These are phyloP conservation scores for Alternaria triticina DNA, from an alignment of 2,329 filamentous ascomycete species.

Conservation along the genomic window DNA sequence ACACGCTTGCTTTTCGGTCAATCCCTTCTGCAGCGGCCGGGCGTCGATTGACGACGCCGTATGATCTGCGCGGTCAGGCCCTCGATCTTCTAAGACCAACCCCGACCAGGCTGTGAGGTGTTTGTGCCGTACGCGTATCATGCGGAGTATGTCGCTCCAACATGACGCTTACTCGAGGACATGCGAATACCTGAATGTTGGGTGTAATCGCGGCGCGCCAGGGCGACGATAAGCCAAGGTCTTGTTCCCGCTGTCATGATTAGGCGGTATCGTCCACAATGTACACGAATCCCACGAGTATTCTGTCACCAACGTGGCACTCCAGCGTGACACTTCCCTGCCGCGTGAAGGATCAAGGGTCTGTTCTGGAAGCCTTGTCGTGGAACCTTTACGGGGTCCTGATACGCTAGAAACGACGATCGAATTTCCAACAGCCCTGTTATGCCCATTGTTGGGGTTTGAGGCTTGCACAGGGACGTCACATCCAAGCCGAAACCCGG, in stretches of 20 bases:
- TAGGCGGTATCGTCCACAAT: neutral
- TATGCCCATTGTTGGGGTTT: conserved; percentile 1
- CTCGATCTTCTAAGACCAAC: neutral
- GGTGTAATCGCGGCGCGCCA: neutral
- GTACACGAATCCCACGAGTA: neutral
- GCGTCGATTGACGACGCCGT: neutral
- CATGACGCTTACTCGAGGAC: neutral
- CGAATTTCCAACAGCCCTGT: conserved; percentile 1
- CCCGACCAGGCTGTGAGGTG: neutral
- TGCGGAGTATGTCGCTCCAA: neutral
- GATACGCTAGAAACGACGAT: conserved; percentile 11
- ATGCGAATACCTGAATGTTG: neutral
- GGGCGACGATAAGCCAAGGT: neutral
- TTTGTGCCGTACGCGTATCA: neutral
- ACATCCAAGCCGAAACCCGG: conserved; percentile 5
- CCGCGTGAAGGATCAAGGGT: conserved; percentile 5
- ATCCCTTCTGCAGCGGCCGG: neutral
- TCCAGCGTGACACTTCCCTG: neutral
- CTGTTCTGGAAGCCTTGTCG: conserved; percentile 15
- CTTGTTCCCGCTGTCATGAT: neutral
- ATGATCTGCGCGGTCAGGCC: neutral
- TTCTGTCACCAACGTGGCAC: neutral
- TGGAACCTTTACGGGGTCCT: neutral
- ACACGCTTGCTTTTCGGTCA: neutral
- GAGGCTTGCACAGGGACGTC: conserved; percentile 16